Conservation (phyloP, 2,329 filamentous ascomycete species). For the Fusarium tuaranense region DNA sequence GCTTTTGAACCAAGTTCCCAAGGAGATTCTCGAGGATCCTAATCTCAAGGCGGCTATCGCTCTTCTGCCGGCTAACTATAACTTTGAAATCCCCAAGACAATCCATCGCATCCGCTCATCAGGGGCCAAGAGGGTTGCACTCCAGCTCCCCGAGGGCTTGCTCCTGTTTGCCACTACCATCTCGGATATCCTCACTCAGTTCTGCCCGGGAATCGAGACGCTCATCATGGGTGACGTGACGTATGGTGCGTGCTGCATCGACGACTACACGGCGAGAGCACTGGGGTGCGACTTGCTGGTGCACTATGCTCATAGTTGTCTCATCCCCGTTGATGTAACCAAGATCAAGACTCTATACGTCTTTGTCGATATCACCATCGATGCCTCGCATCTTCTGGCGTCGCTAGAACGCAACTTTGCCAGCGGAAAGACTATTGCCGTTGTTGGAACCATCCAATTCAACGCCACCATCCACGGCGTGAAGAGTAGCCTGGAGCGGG, state of each 20-base stretch:
- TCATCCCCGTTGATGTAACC: slow-evolving; percentile 96
- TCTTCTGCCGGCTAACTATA: slow-evolving; percentile 94
- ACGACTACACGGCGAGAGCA: slow-evolving; percentile 95
- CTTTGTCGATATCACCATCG: slow-evolving; percentile 98
- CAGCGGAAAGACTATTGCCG: slow-evolving; percentile 85
- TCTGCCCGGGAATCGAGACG: slow-evolving; percentile 91
- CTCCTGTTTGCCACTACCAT: slow-evolving; percentile 97
- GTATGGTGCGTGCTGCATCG: slow-evolving; percentile 98
- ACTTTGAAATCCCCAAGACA: slow-evolving; percentile 98
- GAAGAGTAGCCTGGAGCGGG: slow-evolving; percentile 79
- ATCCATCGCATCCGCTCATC: slow-evolving; percentile 91
- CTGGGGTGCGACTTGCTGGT: slow-evolving; percentile 94
- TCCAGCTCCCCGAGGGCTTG: slow-evolving; percentile 98
- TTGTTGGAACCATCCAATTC: slow-evolving; percentile 98
- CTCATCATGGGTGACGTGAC: slow-evolving; percentile 99
- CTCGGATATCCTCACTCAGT: slow-evolving; percentile 93
- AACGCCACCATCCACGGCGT: slow-evolving; percentile 96
- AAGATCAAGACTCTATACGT: slow-evolving; percentile 98
- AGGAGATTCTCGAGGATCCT: slow-evolving; percentile 85
- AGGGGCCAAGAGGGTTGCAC: slow-evolving; percentile 82
- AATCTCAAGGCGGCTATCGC: slow-evolving; percentile 89
- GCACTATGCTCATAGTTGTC: slow-evolving; percentile 96
- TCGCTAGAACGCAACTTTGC: slow-evolving; percentile 91
- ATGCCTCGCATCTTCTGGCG: slow-evolving; percentile 86
- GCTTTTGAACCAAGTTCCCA: slow-evolving; percentile 90